These are phyloP conservation scores for Fusarium agapanthi DNA, from an alignment of 2,329 filamentous ascomycete genomes.

Conservation along the genomic window DNA sequence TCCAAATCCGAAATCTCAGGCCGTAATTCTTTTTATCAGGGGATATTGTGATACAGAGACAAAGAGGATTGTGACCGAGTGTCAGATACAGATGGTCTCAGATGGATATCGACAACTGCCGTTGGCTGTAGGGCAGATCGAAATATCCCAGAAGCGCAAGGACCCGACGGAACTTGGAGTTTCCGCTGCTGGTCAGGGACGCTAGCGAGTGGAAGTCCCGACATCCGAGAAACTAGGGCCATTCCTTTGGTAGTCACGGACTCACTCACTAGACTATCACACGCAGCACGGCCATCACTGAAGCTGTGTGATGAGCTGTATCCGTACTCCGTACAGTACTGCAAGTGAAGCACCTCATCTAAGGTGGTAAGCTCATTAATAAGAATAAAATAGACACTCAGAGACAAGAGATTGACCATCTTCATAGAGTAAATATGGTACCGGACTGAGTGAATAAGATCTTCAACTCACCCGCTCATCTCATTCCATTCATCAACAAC, in stretches of 20 bases:
- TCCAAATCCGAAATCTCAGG: neutral
- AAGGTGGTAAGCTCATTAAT: neutral
- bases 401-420: neutral
- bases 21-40: neutral
- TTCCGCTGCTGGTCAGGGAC: constrained; percentile 34
- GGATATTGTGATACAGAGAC: neutral
- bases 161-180: constrained; percentile 28
- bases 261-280: neutral
- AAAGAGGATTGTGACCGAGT: neutral
- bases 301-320: neutral
- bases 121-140: constrained; percentile 22
- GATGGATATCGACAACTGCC: constrained; percentile 19
- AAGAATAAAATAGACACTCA: neutral
- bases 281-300: neutral
- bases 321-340: too few relatives aligned
- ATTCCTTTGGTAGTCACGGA: neutral
- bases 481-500: constrained; percentile 1
- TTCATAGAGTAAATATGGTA: neutral
- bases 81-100: constrained; percentile 4
- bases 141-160: constrained; percentile 22
- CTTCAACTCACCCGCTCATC: neutral
- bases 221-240: constrained; percentile 37
- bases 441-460: neutral
- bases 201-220: constrained; percentile 39
- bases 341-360: neutral